These are phyloP conservation scores for Aspergillus heteromorphus DNA, from an alignment of 495 filamentous ascomycete genomes.

Conservation along the genomic window DNA sequence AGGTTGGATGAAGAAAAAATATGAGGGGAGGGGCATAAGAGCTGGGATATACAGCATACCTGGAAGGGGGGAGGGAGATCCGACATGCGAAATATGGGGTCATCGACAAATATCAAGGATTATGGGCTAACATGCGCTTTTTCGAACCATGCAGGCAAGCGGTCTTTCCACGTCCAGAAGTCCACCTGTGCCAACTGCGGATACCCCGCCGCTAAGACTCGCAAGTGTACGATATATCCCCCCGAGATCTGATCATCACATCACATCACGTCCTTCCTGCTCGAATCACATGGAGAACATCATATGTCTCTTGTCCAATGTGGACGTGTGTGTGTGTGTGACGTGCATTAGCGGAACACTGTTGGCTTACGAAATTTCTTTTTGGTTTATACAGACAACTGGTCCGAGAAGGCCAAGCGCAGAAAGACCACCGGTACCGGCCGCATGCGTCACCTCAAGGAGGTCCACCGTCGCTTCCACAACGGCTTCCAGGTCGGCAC, in stretches of 20 bases:
- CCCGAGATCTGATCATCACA: conserved; percentile 13
- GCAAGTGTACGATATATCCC: conserved; percentile 83
- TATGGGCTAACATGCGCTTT: conserved; percentile 26
- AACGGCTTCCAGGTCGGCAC: conserved; percentile 92
- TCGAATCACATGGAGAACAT: neutral
- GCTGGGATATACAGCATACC: conserved; percentile 1
- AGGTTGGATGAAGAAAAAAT: conserved; percentile 3
- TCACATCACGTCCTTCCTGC: neutral
- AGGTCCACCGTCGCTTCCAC: conserved; percentile 81
- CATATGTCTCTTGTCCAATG: conserved; percentile 5
- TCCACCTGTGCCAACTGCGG: conserved; percentile 95
- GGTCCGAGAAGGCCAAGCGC: conserved; percentile 98
- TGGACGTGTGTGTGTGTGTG: no score
- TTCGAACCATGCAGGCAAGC: conserved; percentile 60
- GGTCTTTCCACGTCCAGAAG: conserved; percentile 99
- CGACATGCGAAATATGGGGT: no score
- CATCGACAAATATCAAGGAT: no score
- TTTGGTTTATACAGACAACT: conserved; percentile 68
- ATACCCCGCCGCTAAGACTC: conserved; percentile 93
- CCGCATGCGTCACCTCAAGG: conserved; percentile 87
- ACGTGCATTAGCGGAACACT: no score
- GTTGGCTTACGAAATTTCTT: conserved; percentile 28
- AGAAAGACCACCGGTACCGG: conserved; percentile 98
- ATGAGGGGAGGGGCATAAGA: neutral
- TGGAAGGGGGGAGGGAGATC: neutral